Conservation (phyloP, 1,284 basidiomycete genomes). For the Rhizoctonia solani region DNA sequence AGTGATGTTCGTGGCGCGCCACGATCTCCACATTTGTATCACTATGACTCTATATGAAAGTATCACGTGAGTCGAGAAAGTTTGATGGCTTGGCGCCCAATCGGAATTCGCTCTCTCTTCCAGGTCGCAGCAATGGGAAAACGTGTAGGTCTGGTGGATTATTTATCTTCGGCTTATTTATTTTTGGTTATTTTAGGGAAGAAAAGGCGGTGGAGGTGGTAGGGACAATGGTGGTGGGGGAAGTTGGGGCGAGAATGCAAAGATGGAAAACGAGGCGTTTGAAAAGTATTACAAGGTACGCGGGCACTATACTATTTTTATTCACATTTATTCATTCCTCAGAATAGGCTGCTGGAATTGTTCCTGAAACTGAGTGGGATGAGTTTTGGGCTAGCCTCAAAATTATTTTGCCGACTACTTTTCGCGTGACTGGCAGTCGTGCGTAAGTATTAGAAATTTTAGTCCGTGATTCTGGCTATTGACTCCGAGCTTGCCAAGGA, state of each 20-base stretch:
- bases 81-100: background rate
- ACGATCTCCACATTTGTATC: too few relatives aligned
- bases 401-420: constrained; percentile 87
- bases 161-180: too few relatives aligned
- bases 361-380: constrained; percentile 77
- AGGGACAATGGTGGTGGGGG: background rate
- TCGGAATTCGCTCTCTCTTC: background rate
- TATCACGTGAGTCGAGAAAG: constrained; percentile 7
- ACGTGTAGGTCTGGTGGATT: constrained; percentile 16
- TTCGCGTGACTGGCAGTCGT: constrained; percentile 87
- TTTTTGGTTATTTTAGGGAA: background rate
- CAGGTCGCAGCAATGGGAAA: constrained; percentile 7
- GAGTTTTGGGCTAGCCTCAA: constrained; percentile 70
- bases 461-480: constrained; percentile 44
- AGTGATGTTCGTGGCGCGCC: background rate
- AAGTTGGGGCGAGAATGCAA: constrained; percentile 17
- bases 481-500: constrained; percentile 51
- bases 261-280: constrained; percentile 76
- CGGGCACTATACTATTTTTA: background rate
- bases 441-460: too few relatives aligned
- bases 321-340: background rate
- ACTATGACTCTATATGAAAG: too few relatives aligned
- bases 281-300: constrained; percentile 64
- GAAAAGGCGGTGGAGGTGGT: background rate
- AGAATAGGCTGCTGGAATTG: constrained; percentile 61